Evolutionary conservation across 164 flowering plant genomes (phyloP).

Genomic region (Kalanchoe fedtschenkoi): DNA sequence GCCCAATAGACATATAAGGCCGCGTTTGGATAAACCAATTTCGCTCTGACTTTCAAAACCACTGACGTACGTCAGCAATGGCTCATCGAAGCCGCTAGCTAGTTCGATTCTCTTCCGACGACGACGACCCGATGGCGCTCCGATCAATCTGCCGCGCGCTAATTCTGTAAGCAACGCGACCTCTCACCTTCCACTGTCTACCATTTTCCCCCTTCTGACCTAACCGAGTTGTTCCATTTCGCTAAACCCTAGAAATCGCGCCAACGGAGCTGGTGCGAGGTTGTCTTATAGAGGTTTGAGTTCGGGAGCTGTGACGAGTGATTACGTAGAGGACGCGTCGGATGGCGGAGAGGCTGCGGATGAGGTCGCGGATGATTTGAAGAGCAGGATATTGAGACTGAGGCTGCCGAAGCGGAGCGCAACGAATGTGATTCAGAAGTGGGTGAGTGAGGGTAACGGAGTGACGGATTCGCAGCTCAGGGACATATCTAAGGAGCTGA

Average conservation of each 20-base stretch:
- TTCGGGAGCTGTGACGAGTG: neutral
- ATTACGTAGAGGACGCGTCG: neutral
- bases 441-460: conserved; percentile 63
- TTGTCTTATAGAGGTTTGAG: neutral
- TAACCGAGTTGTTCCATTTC: neutral
- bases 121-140: conserved; percentile 12
- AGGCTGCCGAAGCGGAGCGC: conserved; percentile 78
- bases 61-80: too few species aligned
- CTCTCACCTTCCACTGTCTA: neutral
- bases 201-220: neutral
- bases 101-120: neutral
- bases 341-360: neutral
- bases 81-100: neutral
- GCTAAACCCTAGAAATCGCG: conserved; percentile 10
- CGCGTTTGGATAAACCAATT: too few species aligned
- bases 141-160: conserved; percentile 18
- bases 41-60: too few species aligned
- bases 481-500: conserved; percentile 53
- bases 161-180: conserved; percentile 16
- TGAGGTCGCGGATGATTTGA: conserved; percentile 26
- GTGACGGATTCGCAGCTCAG: conserved; percentile 51
- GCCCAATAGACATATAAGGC: too few species aligned
- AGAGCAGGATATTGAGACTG: conserved; percentile 52
- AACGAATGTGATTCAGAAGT: conserved; percentile 43
- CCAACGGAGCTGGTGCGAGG: neutral